Base-by-base conservation (phyloP, 805 yeast species). In the Candida sonorensis region DNA sequence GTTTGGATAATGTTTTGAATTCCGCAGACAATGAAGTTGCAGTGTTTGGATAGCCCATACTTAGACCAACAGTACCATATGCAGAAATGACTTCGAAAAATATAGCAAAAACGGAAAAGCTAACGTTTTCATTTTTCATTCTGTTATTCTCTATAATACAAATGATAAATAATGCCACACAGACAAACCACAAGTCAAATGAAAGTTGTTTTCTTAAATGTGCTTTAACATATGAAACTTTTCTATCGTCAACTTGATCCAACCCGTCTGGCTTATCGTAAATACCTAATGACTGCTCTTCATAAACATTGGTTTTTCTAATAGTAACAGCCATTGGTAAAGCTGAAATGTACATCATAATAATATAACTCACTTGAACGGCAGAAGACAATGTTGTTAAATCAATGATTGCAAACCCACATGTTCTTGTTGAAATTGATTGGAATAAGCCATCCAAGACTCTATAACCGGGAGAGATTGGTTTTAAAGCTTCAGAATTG, bases 281-380 rank as follows among this genome's bases (percentile, higher is more conserved):
- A n/a, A 87, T 71, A n/a, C 98, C 98, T 35, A 92, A 61, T 0
- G 96, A 83, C 53, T 87, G 97, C 50, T 92, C 98, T 55, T 92
- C 99, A 61, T 92, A 92, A 34, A 92, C 99, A 55, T 92, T 92
- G 13, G 98, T 92, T 55, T 96, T 74, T 62, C 99, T 77, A 41
- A 92, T 87, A 23, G 96, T 84, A 42, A 92, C 92, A 21, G 99
- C 99, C 46, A 92, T 64, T 1, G 99, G 99, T 52, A 88, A 67
- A 27, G 90, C 97, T 11, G 97, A 90, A 18, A 92, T 87, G 61
- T 92, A 92, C 98, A 92, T 92, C 97, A 92, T 90, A 38, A 92
- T 71, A 77, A 86, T 72, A 55, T 92, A 92, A 46, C 92, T 77
- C 18, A 92, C 94, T 55, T 87, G 95, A 31, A 90, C 84, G 0